Conservation (phyloP, 2,329 filamentous ascomycete species). For the Shiraia sp. region DNA sequence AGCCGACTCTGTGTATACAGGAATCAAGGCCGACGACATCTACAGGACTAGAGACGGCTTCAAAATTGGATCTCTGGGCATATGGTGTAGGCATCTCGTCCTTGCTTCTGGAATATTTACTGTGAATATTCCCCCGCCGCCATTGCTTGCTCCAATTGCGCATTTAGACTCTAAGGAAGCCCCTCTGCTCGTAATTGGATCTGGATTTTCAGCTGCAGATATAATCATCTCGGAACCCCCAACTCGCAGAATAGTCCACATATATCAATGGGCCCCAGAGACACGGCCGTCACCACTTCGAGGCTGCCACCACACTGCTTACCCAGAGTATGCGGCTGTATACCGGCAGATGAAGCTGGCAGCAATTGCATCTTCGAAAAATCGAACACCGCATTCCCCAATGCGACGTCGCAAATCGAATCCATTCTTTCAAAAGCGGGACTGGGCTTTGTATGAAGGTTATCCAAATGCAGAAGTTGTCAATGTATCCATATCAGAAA, state of each 20-base stretch:
- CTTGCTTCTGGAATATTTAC: constrained; percentile 64
- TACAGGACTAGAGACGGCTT: constrained; percentile 53
- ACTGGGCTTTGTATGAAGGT: constrained; percentile 61
- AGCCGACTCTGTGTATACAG: constrained; percentile 50
- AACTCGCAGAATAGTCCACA: constrained; percentile 59
- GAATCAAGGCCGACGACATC: constrained; percentile 49
- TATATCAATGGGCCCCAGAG: constrained; percentile 64
- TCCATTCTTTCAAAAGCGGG: constrained; percentile 52
- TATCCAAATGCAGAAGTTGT: constrained; percentile 57
- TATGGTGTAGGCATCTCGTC: constrained; percentile 60
- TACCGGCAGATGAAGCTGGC: constrained; percentile 64
- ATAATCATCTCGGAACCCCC: constrained; percentile 59
- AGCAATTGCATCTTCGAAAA: constrained; percentile 28
- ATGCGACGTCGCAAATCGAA: constrained; percentile 43
- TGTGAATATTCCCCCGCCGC: constrained; percentile 56
- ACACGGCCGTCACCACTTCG: constrained; percentile 60
- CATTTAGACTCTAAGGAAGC: constrained; percentile 22
- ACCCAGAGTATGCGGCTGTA: constrained; percentile 64
- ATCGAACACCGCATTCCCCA: constrained; percentile 22
- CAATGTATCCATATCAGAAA: constrained; percentile 33
- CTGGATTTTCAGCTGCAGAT: constrained; percentile 66
- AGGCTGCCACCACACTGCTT: constrained; percentile 63
- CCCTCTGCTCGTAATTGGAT: constrained; percentile 62
- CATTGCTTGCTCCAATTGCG: constrained; percentile 53
- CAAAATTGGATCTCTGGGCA: constrained; percentile 54